These are phyloP conservation scores for Linum tenue DNA, from an alignment of 345 rosid species.

Conservation along the genomic window DNA sequence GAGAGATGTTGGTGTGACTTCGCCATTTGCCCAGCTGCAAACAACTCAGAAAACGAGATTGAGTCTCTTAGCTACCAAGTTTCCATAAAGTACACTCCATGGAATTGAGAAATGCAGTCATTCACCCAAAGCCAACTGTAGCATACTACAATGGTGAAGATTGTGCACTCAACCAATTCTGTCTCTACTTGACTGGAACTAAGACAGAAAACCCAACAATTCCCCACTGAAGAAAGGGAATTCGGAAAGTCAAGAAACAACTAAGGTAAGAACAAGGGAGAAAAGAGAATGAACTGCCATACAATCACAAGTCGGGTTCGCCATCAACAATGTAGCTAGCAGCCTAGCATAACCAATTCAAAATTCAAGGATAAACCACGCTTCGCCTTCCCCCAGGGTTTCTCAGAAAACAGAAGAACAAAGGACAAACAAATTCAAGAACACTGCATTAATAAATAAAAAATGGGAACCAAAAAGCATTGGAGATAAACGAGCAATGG, in stretches of 20 bases:
- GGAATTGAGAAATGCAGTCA: no score
- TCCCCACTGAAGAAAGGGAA: neutral
- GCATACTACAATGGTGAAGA: no score
- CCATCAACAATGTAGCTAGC: neutral
- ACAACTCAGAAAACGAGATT: neutral
- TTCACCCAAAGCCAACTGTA: no score
- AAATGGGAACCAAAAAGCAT: neutral
- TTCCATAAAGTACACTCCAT: neutral
- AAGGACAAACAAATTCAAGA: neutral
- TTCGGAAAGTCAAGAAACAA: neutral
- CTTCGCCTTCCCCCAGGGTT: neutral
- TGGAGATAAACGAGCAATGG: neutral
- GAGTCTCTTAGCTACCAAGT: neutral
- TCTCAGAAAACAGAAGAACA: neutral
- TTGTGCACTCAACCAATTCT: neutral
- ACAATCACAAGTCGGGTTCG: neutral
- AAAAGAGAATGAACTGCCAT: no score
- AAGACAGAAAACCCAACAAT: neutral
- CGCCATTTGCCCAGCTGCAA: constrained; percentile 39
- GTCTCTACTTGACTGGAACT: neutral
- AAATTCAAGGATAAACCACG: neutral
- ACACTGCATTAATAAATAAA: neutral
- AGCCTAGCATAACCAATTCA: neutral
- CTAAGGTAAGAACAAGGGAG: no score
- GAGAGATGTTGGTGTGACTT: constrained; percentile 53